Percentiles rank a stretch among this genome's conserved stretches.
Conservation (phyloP, 805 yeast species). For the Myxozyma monticola region DNA sequence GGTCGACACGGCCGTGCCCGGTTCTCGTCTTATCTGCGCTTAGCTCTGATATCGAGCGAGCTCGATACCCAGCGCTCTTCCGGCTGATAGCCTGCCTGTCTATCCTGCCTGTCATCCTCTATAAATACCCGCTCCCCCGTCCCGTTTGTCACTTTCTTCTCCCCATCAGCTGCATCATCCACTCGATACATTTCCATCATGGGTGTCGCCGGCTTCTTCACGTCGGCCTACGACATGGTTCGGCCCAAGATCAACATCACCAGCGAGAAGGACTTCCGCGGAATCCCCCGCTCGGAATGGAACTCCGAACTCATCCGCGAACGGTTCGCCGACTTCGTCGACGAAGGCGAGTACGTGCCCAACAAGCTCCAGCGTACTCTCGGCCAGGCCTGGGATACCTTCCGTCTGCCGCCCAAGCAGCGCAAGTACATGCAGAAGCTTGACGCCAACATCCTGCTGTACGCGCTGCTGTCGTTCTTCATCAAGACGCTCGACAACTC, state of each 20-base stretch:
- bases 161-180: no score
- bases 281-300: constrained; percentile 4
- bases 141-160: no score
- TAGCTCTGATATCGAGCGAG: no score
- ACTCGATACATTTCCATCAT: no score
- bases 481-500: constrained; percentile 59
- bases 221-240: background rate
- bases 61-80: no score
- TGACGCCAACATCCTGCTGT: constrained; percentile 22
- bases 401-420: constrained; percentile 20
- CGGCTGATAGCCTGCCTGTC: no score
- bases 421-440: constrained; percentile 26
- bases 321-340: constrained; percentile 16
- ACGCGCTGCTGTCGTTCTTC: constrained; percentile 39
- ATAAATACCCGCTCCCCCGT: no score
- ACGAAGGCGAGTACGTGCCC: constrained; percentile 11
- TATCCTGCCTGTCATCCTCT: no score
- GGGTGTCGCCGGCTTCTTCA: no score
- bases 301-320: constrained; percentile 5
- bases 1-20: no score
- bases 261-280: constrained; percentile 12
- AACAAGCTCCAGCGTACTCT: constrained; percentile 5
- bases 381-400: constrained; percentile 29
- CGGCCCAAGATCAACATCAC: background rate
- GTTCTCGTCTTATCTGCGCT: no score